Evolutionary conservation across 2,329 filamentous ascomycete genomes (phyloP).

Genomic region (Penicillium fuscoglaucum): DNA sequence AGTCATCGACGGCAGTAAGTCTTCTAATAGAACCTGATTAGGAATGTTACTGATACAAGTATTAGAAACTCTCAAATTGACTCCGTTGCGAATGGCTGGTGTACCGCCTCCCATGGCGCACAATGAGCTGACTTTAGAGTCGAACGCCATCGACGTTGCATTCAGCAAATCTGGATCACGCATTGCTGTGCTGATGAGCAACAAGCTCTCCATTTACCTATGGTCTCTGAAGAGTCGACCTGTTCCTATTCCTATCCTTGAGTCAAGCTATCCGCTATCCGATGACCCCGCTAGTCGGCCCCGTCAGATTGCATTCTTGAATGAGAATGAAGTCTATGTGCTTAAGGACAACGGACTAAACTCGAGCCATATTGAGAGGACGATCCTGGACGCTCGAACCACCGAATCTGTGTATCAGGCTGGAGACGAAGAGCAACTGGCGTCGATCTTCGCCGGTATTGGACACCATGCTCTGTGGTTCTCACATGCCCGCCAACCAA

Average conservation of each 20-base stretch:
- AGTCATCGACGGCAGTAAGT: constrained; percentile 76
- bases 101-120: constrained; percentile 91
- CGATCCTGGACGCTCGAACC: constrained; percentile 36
- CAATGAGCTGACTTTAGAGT: constrained; percentile 65
- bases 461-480: constrained; percentile 42
- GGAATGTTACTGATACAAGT: constrained; percentile 24
- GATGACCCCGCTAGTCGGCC: constrained; percentile 32
- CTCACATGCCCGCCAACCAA: constrained; percentile 30
- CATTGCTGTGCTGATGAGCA: constrained; percentile 71
- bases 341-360: constrained; percentile 39
- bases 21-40: not conserved
- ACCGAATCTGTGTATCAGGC: constrained; percentile 34
- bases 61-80: constrained; percentile 69
- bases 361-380: constrained; percentile 34
- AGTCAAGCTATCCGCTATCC: constrained; percentile 41
- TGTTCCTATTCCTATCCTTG: constrained; percentile 39
- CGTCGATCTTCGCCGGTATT: constrained; percentile 40
- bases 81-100: constrained; percentile 78
- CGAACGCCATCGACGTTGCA: constrained; percentile 70
- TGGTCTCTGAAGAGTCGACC: constrained; percentile 59
- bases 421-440: constrained; percentile 35
- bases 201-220: constrained; percentile 66
- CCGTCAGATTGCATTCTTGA: constrained; percentile 51
- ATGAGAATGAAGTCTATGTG: constrained; percentile 45
- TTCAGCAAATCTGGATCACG: constrained; percentile 65